Evolutionary conservation across 805 yeast species (phyloP), one percentile per base, ranked within the genome.

Genomic region (Hanseniaspora pseudoguilliermondii): DNA sequence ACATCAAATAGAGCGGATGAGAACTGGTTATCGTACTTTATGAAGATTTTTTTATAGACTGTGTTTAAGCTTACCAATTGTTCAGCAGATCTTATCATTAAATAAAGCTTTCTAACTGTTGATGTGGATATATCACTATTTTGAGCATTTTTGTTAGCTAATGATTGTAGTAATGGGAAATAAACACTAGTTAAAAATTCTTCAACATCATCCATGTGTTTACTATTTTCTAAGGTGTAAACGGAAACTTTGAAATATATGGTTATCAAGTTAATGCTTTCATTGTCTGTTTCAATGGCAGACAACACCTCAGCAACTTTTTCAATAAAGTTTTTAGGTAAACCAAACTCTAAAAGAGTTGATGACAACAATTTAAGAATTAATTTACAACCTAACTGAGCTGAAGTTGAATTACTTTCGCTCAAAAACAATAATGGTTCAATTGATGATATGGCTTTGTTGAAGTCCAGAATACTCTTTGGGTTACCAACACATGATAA

Each of bases 51-150:
- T 23, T 51, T 51, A 18, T 51, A 51, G 25, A 18, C 32, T n/a
- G 43, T 47, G 13, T 43, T 51, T 3, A 51, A 21, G 15, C 49
- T 51, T 16, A 51, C 49, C 20, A 51, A 20, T 20, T 51, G 55
- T 36, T 51, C 55, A 9, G 41, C 55, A 18, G 55, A 43, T 51
- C 55, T 51, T 15, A 51, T 51, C 36, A 51, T 13, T 7, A 51
- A 16, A 21, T 51, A 51, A 27, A 51, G 25, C 16, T 51, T 47
- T 51, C 55, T 51, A 16, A 51, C 38, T n/a, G 44, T 18, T 9
- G 55, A 11, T 25, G 47, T 15, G 16, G 47, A 34, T 6, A 27
- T 44, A 7, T 51, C 55, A 15, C 27, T 29, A 11, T 40, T 43
- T 18, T 47, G 20, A 5, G 40, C 18, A 11, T 27, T 35, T 18